A percentile compares a stretch with the other conserved stretches of the same genome.
Conservation (phyloP, 768 basidiomycete species). For the Candolleomyces aberdarensis region DNA sequence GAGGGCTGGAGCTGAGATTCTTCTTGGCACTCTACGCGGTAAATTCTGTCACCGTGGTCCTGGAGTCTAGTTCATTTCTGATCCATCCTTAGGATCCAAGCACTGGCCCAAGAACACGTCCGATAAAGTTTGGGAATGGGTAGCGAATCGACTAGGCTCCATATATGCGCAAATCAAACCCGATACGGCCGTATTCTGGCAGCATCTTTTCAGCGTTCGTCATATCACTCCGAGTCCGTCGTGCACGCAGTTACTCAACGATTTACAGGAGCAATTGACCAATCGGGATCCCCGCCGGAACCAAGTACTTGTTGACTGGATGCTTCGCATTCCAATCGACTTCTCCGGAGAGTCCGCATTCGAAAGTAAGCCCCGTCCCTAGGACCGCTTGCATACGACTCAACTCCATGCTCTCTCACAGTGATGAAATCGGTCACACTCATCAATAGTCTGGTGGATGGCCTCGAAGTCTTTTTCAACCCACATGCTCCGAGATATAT, state of each 20-base stretch:
- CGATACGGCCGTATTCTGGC: slow-evolving; percentile 80
- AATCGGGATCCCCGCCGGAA: slow-evolving; percentile 81
- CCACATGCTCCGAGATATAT: slow-evolving; percentile 66
- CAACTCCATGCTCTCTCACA: slow-evolving; percentile 24
- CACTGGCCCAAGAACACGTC: slow-evolving; percentile 67
- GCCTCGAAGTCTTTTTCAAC: slow-evolving; percentile 63
- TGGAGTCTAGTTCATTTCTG: neutral
- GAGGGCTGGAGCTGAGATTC: slow-evolving; percentile 63
- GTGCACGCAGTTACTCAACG: neutral
- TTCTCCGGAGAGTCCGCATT: slow-evolving; percentile 87
- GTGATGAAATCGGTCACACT: slow-evolving; percentile 75
- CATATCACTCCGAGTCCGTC: neutral
- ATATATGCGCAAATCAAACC: slow-evolving; percentile 79
- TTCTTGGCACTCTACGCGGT: slow-evolving; percentile 77
- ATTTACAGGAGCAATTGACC: slow-evolving; percentile 46
- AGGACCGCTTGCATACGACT: neutral
- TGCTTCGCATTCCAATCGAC: slow-evolving; percentile 72
- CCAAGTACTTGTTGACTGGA: slow-evolving; percentile 71
- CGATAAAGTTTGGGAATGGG: slow-evolving; percentile 71
- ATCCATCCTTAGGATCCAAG: slow-evolving; percentile 57
- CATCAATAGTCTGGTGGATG: slow-evolving; percentile 64
- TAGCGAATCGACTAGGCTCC: slow-evolving; percentile 51
- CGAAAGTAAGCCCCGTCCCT: slow-evolving; percentile 51
- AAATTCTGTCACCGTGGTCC: slow-evolving; percentile 12
- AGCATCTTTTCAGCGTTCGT: slow-evolving; percentile 56